phyloP scores from a whole-genome alignment of 176 grass and related monocot species.

The Ananas comosus region DNA sequence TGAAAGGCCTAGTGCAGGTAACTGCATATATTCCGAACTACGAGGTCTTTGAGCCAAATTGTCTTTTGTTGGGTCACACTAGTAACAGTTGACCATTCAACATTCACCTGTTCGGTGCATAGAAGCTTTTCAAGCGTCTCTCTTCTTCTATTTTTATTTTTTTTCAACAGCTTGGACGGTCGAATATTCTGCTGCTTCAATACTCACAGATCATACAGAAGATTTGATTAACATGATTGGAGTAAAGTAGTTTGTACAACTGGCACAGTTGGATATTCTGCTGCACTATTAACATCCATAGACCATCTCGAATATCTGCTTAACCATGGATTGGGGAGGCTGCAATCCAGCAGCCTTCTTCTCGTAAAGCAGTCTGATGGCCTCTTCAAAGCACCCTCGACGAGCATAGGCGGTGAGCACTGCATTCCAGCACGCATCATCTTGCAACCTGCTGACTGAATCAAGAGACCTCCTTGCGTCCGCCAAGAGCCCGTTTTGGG shows the following conservation, averaged over 20 bases:
- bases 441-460: conserved; percentile 21
- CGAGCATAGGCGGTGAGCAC: conserved; percentile 54
- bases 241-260: conserved; percentile 4
- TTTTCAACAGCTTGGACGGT: background rate
- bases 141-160: background rate
- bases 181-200: background rate
- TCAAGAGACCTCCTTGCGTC: conserved; percentile 52
- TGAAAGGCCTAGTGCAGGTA: background rate
- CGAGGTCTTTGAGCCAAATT: background rate
- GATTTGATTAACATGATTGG: background rate
- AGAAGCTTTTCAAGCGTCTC: background rate
- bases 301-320: conserved; percentile 31
- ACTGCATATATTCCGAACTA: background rate
- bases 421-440: conserved; percentile 53
- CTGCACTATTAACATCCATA: too few relatives aligned
- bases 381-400: conserved; percentile 36
- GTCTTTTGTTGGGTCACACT: background rate
- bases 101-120: background rate
- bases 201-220: too few relatives aligned
- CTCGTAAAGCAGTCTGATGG: conserved; percentile 40
- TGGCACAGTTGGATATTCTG: conserved; percentile 9
- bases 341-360: conserved; percentile 61
- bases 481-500: conserved; percentile 32
- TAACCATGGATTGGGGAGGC: conserved; percentile 22
- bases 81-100: background rate